phyloP scores from a whole-genome alignment of 1,284 basidiomycete genomes.

The Austropuccinia psidii region DNA sequence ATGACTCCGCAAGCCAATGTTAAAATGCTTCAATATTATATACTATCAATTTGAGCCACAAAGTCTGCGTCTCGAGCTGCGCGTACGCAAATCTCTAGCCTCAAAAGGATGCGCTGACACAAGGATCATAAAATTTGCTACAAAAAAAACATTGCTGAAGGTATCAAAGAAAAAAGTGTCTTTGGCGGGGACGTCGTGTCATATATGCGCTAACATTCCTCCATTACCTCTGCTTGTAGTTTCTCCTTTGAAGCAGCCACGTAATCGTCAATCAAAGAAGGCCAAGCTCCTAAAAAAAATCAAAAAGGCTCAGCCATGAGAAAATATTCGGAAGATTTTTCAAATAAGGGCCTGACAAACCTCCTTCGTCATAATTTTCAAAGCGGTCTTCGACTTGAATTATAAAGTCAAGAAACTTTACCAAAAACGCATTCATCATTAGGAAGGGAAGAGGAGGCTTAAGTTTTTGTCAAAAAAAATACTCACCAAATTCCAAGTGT shows the following conservation, averaged over 20 bases:
- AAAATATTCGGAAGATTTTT: not conserved
- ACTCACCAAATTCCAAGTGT: conserved; percentile 35
- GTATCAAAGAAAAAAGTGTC: too few species aligned
- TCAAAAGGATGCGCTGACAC: too few species aligned
- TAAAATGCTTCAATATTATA: too few species aligned
- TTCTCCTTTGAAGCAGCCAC: conserved; percentile 22
- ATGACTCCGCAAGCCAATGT: too few species aligned
- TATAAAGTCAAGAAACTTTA: conserved; percentile 34
- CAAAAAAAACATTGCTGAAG: too few species aligned
- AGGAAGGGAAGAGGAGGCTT: not conserved
- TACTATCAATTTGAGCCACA: too few species aligned
- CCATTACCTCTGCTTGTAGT: conserved; percentile 21
- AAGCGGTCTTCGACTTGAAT: conserved; percentile 27
- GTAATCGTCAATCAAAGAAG: conserved; percentile 37
- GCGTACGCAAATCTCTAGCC: too few species aligned
- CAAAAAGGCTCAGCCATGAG: not conserved
- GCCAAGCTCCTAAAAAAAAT: conserved; percentile 25
- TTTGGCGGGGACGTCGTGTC: too few species aligned
- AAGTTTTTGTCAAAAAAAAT: not conserved
- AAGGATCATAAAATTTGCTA: too few species aligned
- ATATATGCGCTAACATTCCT: too few species aligned
- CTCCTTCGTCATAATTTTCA: conserved; percentile 33
- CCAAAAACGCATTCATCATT: not conserved
- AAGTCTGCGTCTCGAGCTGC: too few species aligned
- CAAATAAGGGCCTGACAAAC: not conserved